phyloP scores from a whole-genome alignment of 345 rosid species.

The Viola odorata region DNA sequence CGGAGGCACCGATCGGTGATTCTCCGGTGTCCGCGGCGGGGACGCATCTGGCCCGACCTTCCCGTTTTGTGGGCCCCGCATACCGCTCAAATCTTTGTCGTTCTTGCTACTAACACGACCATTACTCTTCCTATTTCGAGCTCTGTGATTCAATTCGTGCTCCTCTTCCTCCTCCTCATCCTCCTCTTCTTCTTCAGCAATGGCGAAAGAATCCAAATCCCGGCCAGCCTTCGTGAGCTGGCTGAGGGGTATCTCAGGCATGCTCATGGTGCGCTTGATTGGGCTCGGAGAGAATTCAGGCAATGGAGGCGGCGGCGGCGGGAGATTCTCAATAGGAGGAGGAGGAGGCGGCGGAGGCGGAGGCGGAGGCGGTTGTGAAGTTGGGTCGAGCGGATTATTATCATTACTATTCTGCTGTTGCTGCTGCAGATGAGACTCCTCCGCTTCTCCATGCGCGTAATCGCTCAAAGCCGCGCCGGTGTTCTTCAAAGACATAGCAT shows the following conservation, averaged over 20 bases:
- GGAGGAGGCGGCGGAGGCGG: conserved; percentile 41
- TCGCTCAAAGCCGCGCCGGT: conserved; percentile 89
- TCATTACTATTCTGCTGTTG: conserved; percentile 1
- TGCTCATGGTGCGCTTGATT: conserved; percentile 55
- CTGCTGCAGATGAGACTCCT: conserved; percentile 21
- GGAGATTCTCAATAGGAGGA: conserved; percentile 48
- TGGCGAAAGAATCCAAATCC: conserved; percentile 36
- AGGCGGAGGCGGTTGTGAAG: conserved; percentile 24
- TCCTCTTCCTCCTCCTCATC: conserved; percentile 46
- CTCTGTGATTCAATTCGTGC: conserved; percentile 31
- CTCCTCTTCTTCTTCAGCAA: conserved; percentile 36
- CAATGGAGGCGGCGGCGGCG: conserved; percentile 78
- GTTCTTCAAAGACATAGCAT: conserved; percentile 64
- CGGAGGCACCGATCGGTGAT: conserved; percentile 30
- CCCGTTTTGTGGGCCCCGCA: conserved; percentile 19
- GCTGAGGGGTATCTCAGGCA: conserved; percentile 51
- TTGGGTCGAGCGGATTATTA: conserved; percentile 1
- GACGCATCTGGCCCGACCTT: conserved; percentile 30
- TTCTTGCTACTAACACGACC: conserved; percentile 14
- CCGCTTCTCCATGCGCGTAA: conserved; percentile 79
- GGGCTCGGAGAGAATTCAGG: conserved; percentile 81
- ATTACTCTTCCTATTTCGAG: conserved; percentile 14
- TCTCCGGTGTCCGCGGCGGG: conserved; percentile 31
- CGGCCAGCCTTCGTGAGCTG: conserved; percentile 12
- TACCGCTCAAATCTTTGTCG: conserved; percentile 16